Evolutionary conservation across 2,329 filamentous ascomycete species (phyloP), one percentile per base, ranked within the genome.

Genomic region (Hymenoscyphus occultus): DNA sequence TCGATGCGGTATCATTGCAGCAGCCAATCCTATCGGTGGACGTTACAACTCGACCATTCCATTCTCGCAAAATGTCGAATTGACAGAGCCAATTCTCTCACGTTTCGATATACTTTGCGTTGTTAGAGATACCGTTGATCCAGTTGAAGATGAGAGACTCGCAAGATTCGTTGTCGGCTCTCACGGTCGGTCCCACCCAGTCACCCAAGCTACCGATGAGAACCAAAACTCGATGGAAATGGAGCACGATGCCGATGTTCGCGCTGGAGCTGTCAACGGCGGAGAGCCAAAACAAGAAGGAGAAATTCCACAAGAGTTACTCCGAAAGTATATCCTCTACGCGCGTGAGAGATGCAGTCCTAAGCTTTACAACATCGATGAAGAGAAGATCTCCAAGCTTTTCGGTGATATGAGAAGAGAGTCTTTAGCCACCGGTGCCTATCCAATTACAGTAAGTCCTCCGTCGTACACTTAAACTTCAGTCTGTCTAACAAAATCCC

Each of bases 41-140:
- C 91, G 95, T 56, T 99, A 99, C 81, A 98, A 98, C 79, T 93
- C 91, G 51, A 97, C 93, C 0, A 91, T 96, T 45, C 94, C 95
- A 2, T 98, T 99, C 79, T 93, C 92, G 0, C 87, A 96, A 76
- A 99, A 99, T 70, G 95, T 99, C 48, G 92, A 99, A 75, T 84
- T 99, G 63, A 99, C 95, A 0, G 95, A 99, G 78, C 95, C 95
- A 60, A 99, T 99, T 73, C 78, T 99, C 75, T 98, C 94, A 13
- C 94, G 95, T 85, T 99, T 99, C 76, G 95, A 99, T 71, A 96
- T 99, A 70, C 85, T 99, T 7, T 97, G 92, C 75, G 95, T 99
- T 6, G 94, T 99, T 16, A 89, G 95, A 59, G 95, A 99, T 76
- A 96, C 93, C 0, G 95, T 98, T 5, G 93, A 98, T 72, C 94